phyloP scores from a whole-genome alignment of 768 basidiomycete species.

The Serendipita indica region DNA sequence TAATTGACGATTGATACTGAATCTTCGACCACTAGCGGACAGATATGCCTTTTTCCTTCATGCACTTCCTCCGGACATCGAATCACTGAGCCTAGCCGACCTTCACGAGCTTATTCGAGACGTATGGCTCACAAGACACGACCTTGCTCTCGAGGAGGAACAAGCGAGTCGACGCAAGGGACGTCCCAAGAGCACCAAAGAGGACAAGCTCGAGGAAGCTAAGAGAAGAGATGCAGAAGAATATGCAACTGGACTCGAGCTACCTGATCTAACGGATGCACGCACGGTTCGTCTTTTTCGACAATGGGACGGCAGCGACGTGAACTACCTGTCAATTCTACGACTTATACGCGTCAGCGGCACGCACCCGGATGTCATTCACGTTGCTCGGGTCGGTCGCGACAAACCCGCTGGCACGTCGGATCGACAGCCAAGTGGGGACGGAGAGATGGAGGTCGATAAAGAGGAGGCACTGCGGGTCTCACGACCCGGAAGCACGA shows the following conservation, averaged over 20 bases:
- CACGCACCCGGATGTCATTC: constrained; percentile 11
- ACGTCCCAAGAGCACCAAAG: constrained; percentile 55
- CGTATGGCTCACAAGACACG: constrained; percentile 60
- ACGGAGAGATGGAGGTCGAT: neutral
- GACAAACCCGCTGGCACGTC: neutral
- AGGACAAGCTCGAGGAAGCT: constrained; percentile 53
- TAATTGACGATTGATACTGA: neutral
- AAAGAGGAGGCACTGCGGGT: neutral
- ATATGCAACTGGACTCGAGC: constrained; percentile 71
- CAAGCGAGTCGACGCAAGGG: constrained; percentile 49
- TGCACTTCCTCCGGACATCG: constrained; percentile 44
- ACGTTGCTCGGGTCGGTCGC: neutral
- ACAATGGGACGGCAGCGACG: constrained; percentile 63
- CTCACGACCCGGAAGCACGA: neutral
- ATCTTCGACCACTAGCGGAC: constrained; percentile 32
- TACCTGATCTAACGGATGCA: constrained; percentile 64
- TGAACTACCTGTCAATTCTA: constrained; percentile 52
- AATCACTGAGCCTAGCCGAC: constrained; percentile 43
- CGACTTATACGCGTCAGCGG: constrained; percentile 67
- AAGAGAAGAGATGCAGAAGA: constrained; percentile 51
- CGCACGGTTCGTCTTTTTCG: constrained; percentile 56
- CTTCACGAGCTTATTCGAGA: constrained; percentile 50
- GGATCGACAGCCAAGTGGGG: neutral
- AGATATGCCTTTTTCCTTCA: constrained; percentile 64
- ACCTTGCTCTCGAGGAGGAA: constrained; percentile 49